Evolutionary conservation across 345 rosid genomes (phyloP).

Genomic region (Linum tenue): DNA sequence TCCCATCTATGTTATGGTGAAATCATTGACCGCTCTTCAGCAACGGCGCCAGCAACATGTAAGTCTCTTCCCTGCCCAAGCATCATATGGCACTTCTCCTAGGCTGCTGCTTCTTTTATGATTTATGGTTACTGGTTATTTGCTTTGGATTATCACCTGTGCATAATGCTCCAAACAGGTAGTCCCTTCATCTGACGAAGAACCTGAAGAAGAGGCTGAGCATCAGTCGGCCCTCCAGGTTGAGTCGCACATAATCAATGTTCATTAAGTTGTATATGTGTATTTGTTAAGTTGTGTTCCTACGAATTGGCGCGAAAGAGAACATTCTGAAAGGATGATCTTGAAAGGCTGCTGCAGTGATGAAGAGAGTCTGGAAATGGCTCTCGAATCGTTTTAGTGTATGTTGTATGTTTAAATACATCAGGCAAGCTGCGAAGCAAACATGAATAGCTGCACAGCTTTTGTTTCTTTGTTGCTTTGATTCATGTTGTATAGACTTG

Average conservation of each 20-base stretch:
- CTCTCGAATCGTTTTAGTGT: no score
- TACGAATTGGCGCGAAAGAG: neutral
- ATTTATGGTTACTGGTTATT: neutral
- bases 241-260: constrained; percentile 15
- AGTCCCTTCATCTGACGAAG: constrained; percentile 48
- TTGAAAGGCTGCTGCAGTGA: neutral
- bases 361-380: no score
- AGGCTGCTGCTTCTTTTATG: neutral
- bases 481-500: no score
- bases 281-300: neutral
- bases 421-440: no score
- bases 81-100: neutral
- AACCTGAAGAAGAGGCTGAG: constrained; percentile 27
- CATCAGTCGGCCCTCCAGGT: constrained; percentile 18
- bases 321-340: neutral
- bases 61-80: constrained; percentile 1
- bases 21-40: constrained; percentile 38
- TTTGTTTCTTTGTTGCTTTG: no score
- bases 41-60: constrained; percentile 40
- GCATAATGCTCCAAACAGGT: constrained; percentile 27
- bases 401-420: no score
- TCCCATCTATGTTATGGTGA: constrained; percentile 56
- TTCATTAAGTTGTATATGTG: neutral
- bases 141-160: neutral
- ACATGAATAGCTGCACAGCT: no score